Evolutionary conservation across 148 eudicot species (phyloP).

Genomic region (Chenopodium album): DNA sequence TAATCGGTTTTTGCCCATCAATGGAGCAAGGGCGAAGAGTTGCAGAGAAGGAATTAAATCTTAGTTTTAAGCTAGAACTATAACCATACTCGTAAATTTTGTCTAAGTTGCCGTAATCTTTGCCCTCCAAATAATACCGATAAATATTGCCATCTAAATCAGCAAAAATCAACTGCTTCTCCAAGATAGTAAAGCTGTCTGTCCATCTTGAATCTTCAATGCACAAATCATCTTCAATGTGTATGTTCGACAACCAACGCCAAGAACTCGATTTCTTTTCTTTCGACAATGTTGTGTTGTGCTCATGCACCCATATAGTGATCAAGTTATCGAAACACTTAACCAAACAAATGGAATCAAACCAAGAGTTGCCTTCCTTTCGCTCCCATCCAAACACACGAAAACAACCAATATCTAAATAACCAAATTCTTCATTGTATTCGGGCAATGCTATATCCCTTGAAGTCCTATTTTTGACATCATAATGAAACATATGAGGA

Average conservation of each 20-base stretch:
- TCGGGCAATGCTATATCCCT: neutral
- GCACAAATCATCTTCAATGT: neutral
- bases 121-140: neutral
- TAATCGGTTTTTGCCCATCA: too few relatives aligned
- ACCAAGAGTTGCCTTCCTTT: neutral
- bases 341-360: neutral
- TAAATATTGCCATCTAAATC: neutral
- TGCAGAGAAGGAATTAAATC: neutral
- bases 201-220: neutral
- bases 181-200: neutral
- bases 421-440: neutral
- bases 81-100: neutral
- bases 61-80: neutral
- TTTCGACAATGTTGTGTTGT: neutral
- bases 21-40: conserved; percentile 15
- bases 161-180: neutral
- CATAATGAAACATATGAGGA: neutral
- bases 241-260: neutral
- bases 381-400: conserved; percentile 7
- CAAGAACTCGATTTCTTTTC: neutral
- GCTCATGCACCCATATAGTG: conserved; percentile 1
- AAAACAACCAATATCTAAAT: neutral
- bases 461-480: neutral
- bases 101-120: neutral
- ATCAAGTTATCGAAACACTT: neutral